Evolutionary conservation across 305 asterid species (phyloP), one percentile per base, ranked within the genome.

Genomic region (Coffea humblotiana): DNA sequence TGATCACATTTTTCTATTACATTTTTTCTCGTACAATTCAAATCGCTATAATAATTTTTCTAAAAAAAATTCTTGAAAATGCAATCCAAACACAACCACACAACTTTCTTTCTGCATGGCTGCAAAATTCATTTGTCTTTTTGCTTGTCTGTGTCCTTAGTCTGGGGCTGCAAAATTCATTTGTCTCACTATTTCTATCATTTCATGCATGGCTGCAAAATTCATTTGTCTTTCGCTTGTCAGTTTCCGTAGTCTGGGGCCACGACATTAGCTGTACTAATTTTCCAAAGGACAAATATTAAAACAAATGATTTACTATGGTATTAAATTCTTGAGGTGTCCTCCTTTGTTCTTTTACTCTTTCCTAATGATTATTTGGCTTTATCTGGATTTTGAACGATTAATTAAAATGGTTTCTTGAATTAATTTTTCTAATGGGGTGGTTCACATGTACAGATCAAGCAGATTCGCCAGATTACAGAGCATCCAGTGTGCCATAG

Each of bases 401-500:
- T 25, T 1, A 43, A 45, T 51, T 23, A 8, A 13, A 18, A 35
- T 69, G 19, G 25, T 8, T 13, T 9, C 16, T 40, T 40, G 3
- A 3, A 27, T 16, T 29, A 11, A 29, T 10, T 43, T 49, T 27
- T 54, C 48, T 29, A 19, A 37, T 68, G 43, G 23, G 18, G 48
- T 71, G 63, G 52, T 77, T 49, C 6, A 76, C n/a, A 12, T 80
- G 73, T 83, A 75, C 88, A 88, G 91, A 77, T 88, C 91, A 23
- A 88, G 91, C 85, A 78, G 91, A 82, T 88, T 88, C 56, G 91
- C 68, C 8, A 87, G 85, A 81, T 78, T 88, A 37, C 91, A 88
- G 74, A 61, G 84, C 18, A 78, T 88, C 70, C 83, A 78, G 21
- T 88, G 90, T 82, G 89, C 90, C 67, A 78, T 88, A 29, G 91